Base-by-base conservation (phyloP, 2,329 filamentous ascomycete species). In the Penicillium paneum region DNA sequence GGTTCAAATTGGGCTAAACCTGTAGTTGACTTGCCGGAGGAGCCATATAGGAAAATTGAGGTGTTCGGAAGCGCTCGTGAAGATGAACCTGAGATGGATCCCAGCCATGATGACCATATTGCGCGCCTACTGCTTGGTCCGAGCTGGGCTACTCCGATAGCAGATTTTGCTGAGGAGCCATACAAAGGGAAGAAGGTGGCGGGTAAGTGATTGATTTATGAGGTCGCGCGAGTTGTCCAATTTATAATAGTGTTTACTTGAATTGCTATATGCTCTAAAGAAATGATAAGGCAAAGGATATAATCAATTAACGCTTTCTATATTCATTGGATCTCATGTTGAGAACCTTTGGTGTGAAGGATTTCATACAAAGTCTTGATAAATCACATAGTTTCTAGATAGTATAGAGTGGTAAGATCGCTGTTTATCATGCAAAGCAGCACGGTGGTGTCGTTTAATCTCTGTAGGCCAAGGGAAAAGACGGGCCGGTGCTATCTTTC, bases 391-490 rank as follows among this genome's bases (percentile, higher is more conserved):
- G 8, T 5, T 26, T 40, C 21, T 40, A 24, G 12, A 40, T 17
- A 17, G 8, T 5, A 12, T 28, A 28, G 3, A 12, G 8, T 26
- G 8, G 2, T n/a, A 1, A 10, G 12, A 26, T 26, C 15, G 26
- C 6, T 3, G 31, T 43, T 31, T 5, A 5, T 4, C 4, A 31
- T 29, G 8, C 3, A 4, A 7, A 19, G n/a, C 3, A 19, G 29
- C 2, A 2, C n/a, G 2, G 2, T 0, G 7, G 12, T 3, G 34
- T 5, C 5, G 21, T n/a, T 50, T 26, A 50, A 5, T 38, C 36
- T 32, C 42, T 56, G 11, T 40, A 63, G 6, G 60, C 50, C 34
- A 63, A 35, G 41, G 52, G 42, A 21, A 63, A 63, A 13, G 40
- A 52, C 0, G 60, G 60, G 5, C 57, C 59, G 36, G 49, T 50